A percentile compares a stretch with the other conserved stretches of the same genome.
These are phyloP conservation scores for Melocanna baccifera DNA, from an alignment of 176 grass and related monocot genomes.

Conservation along the genomic window DNA sequence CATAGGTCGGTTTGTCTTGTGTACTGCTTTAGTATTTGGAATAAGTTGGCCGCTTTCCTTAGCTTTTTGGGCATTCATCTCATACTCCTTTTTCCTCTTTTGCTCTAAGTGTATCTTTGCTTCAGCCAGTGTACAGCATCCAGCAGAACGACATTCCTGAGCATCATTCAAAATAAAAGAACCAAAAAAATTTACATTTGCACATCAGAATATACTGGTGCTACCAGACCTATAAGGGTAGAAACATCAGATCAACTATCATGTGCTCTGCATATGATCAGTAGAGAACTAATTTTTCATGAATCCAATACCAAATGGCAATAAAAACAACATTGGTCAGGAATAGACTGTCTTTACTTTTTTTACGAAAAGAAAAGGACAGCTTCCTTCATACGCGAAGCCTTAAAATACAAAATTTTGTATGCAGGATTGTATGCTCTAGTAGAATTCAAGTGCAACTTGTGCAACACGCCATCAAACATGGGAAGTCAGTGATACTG, in stretches of 20 bases:
- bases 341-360: not conserved
- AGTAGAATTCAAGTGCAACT: not conserved
- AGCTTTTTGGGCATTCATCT: slow-evolving; percentile 56
- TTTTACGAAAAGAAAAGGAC: not conserved
- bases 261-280: not conserved
- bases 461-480: not conserved
- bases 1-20: slow-evolving; percentile 58
- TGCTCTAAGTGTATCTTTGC: slow-evolving; percentile 83
- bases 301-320: not conserved
- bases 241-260: not conserved
- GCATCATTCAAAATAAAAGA: slow-evolving; percentile 9
- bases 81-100: slow-evolving; percentile 73
- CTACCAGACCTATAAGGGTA: not conserved
- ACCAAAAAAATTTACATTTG: slow-evolving; percentile 10
- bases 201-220: not conserved
- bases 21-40: slow-evolving; percentile 54
- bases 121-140: slow-evolving; percentile 76
- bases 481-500: not conserved
- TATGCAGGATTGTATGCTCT: not conserved
- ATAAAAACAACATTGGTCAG: not conserved
- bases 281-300: not conserved
- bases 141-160: slow-evolving; percentile 83
- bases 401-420: not conserved
- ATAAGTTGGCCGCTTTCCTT: slow-evolving; percentile 57
- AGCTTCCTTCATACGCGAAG: not conserved